Percentiles rank a stretch among this genome's conserved stretches.
Conservation (phyloP, 768 basidiomycete genomes). For the Melanogaster broomeanus region DNA sequence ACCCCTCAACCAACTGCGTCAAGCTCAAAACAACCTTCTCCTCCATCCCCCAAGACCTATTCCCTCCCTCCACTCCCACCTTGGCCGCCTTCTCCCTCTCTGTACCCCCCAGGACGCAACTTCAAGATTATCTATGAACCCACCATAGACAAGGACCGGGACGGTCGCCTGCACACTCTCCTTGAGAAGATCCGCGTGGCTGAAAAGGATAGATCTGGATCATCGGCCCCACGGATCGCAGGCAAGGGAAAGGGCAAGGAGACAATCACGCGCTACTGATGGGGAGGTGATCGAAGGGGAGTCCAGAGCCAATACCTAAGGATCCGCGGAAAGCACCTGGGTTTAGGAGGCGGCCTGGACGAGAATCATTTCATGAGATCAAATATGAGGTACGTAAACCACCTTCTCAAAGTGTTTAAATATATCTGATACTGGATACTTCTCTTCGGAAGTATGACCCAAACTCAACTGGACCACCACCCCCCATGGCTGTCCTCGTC, state of each 20-base stretch:
- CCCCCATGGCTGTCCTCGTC: constrained; percentile 73
- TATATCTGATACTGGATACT: constrained; percentile 3
- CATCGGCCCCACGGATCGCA: constrained; percentile 44
- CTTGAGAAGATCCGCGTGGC: constrained; percentile 42
- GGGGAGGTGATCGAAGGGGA: constrained; percentile 55
- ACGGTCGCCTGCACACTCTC: constrained; percentile 39
- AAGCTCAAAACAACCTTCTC: constrained; percentile 17
- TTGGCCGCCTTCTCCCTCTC: constrained; percentile 57
- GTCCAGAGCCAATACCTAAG: constrained; percentile 37
- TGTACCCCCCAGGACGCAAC: constrained; percentile 47
- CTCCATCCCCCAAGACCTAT: constrained; percentile 35
- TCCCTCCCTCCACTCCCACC: constrained; percentile 46
- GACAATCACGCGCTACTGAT: constrained; percentile 49
- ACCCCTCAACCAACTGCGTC: constrained; percentile 31
- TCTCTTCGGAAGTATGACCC: constrained; percentile 62
- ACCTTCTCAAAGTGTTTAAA: background rate
- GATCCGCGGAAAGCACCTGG: constrained; percentile 59
- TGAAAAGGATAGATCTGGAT: constrained; percentile 27
- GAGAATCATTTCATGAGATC: constrained; percentile 44
- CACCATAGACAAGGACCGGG: constrained; percentile 46
- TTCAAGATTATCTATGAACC: constrained; percentile 71
- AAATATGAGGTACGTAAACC: constrained; percentile 56
- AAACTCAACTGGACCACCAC: constrained; percentile 70
- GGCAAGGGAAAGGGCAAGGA: constrained; percentile 70
- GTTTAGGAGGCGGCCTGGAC: constrained; percentile 32